Conservation (phyloP, 1,284 basidiomycete species). For the Moesziomyces parantarcticus region DNA sequence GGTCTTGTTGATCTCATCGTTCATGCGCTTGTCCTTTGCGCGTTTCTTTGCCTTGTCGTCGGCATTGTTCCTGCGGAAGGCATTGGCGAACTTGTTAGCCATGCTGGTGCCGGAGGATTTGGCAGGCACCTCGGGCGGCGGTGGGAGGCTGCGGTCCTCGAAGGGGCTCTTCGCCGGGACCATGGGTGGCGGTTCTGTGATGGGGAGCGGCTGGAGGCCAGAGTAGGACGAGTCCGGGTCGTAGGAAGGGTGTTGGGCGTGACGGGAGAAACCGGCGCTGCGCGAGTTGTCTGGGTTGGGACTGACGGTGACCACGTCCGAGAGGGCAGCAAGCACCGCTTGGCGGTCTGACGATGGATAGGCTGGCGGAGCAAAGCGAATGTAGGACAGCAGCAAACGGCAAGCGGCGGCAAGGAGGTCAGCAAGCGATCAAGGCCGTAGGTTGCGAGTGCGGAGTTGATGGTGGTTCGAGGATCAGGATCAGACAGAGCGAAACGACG, state of each 20-base stretch:
- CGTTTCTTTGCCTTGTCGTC: slow-evolving; percentile 57
- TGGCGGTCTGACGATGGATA: slow-evolving; percentile 25
- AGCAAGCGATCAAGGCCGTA: background rate
- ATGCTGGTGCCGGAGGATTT: slow-evolving; percentile 33
- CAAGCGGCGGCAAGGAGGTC: background rate
- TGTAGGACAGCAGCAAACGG: background rate
- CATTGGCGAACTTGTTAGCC: slow-evolving; percentile 53
- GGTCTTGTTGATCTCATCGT: slow-evolving; percentile 46
- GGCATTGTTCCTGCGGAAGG: slow-evolving; percentile 51
- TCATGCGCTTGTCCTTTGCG: slow-evolving; percentile 51
- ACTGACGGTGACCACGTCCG: slow-evolving; percentile 57
- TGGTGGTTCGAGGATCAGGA: background rate
- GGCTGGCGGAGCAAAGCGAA: slow-evolving; percentile 9
- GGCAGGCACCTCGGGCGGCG: slow-evolving; percentile 29
- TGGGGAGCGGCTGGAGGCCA: slow-evolving; percentile 41
- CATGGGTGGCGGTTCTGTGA: slow-evolving; percentile 39
- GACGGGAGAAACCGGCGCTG: slow-evolving; percentile 16
- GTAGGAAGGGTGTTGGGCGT: slow-evolving; percentile 30
- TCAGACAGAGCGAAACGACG: background rate
- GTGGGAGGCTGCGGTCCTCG: slow-evolving; percentile 46
- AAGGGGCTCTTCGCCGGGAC: slow-evolving; percentile 52
- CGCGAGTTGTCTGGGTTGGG: slow-evolving; percentile 15
- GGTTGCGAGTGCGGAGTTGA: background rate
- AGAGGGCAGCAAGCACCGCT: slow-evolving; percentile 56
- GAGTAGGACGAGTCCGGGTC: slow-evolving; percentile 35